Evolutionary conservation across 148 eudicot genomes (phyloP).

Genomic region (Bassia scoparia): DNA sequence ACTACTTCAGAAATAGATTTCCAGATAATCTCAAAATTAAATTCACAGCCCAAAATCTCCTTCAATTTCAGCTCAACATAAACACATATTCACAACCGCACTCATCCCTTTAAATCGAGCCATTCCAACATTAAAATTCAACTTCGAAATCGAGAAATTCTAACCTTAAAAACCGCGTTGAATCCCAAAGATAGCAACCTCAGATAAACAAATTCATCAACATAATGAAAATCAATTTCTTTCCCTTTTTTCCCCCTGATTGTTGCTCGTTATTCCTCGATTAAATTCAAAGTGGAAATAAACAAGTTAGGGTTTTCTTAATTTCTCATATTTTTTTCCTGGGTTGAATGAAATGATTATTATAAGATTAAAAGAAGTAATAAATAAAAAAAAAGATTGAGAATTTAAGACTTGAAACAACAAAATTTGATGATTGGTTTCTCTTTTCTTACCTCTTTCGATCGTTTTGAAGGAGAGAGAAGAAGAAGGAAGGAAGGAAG

Average conservation of each 20-base stretch:
- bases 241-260: not conserved
- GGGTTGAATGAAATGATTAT: not conserved
- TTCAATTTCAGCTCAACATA: conserved; percentile 24
- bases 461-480: conserved; percentile 18
- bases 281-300: not conserved
- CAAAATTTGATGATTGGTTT: not conserved
- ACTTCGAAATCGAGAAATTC: conserved; percentile 12
- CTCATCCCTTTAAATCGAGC: conserved; percentile 2
- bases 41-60: conserved; percentile 11
- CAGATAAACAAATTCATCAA: not conserved
- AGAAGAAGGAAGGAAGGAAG: not conserved
- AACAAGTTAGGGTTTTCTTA: conserved; percentile 11
- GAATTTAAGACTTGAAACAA: not conserved
- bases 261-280: not conserved
- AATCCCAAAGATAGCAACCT: conserved; percentile 14
- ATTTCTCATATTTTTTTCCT: not conserved
- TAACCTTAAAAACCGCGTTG: conserved; percentile 15
- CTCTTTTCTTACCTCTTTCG: conserved; percentile 14
- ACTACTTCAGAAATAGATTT: conserved; percentile 8
- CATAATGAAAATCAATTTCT: conserved; percentile 7
- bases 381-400: not conserved
- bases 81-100: conserved; percentile 11
- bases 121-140: conserved; percentile 9
- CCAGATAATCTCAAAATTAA: not conserved
- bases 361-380: not conserved